These are phyloP conservation scores for Pseudomicrostroma phylloplanum DNA, from an alignment of 1,284 basidiomycete species.

Conservation along the genomic window DNA sequence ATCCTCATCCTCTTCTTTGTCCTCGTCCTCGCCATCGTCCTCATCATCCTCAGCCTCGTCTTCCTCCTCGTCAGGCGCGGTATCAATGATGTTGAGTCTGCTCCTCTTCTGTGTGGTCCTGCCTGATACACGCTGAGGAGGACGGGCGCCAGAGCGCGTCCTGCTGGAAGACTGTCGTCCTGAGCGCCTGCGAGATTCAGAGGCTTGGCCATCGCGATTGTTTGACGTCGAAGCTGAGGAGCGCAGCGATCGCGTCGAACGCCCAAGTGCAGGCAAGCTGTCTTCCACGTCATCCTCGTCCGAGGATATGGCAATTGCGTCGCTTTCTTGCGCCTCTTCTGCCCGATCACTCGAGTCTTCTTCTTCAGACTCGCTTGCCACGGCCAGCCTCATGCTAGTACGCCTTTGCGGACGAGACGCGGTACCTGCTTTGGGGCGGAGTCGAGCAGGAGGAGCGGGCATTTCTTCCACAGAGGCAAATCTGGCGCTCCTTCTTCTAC, in stretches of 20 bases:
- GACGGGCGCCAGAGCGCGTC: not conserved
- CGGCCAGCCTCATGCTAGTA: no score
- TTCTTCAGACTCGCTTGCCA: no score
- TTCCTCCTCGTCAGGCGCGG: constrained; percentile 2
- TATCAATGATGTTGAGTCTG: not conserved
- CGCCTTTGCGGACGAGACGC: no score
- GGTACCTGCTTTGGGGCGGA: no score
- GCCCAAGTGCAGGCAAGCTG: not conserved
- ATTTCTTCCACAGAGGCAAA: no score
- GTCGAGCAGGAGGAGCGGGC: no score
- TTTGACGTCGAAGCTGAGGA: not conserved
- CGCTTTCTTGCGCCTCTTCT: no score
- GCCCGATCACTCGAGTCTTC: no score
- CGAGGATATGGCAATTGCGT: not conserved
- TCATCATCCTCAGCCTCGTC: not conserved
- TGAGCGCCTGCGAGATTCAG: not conserved
- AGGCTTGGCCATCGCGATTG: not conserved
- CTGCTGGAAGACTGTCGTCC: not conserved
- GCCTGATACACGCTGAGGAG: not conserved
- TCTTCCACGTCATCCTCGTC: constrained; percentile 6
- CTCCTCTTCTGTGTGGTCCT: not conserved
- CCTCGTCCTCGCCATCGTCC: constrained; percentile 3
- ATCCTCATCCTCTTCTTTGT: constrained; percentile 4
- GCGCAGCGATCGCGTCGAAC: constrained; percentile 1
- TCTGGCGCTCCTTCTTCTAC: no score